Base-by-base conservation (phyloP, 331 rosid genomes). In the Pyrus hybrid region DNA sequence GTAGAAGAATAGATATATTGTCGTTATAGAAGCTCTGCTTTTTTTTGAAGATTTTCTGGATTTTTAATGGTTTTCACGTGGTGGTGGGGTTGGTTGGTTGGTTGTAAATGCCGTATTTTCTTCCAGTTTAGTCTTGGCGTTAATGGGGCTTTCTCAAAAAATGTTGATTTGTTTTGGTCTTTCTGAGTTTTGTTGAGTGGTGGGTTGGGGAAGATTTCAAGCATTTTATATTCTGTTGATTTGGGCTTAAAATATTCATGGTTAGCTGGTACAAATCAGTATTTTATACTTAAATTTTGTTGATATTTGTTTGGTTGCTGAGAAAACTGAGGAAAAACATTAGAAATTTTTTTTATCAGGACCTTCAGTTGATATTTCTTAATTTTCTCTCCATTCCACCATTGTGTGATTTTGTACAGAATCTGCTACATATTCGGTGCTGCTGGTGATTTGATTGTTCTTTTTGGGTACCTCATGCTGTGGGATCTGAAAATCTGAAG, bases 401-500 rank as follows among this genome's bases (percentile, higher is more conserved):
- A 47, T 14, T 16, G n/a, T 49, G 18, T 49, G n/a, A 49, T 49
- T 49, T 49, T 6, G n/a, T 16, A 47, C 51, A 72, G 70, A 73
- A 51, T 70, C 71, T 61, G 5, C 66, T 25, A 41, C 77, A 32
- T 43, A 41, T 62, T 64, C 60, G 41, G 83, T 77, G 58, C 22
- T 63, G 53, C 78, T 68, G 54, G 12, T 72, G 86, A 83, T 86
- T 83, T 81, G 80, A 76, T 86, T 77, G 79, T 70, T 83, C 72
- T 77, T 80, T 74, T 78, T 76, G 63, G 86, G 70, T 28, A 77
- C 60, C 77, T 73, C 74, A 17, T 73, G 83, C 63, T 53, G 67
- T 47, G 76, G 92, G 83, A 81, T 91, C 87, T 83, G 82, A 37
- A 68, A 74, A 73, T 47, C 51, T 60, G 71, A 57, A 67, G 67